These are phyloP conservation scores for Geotrichum citri-aurantii DNA, from an alignment of 1,139 yeast species.

Conservation along the genomic window DNA sequence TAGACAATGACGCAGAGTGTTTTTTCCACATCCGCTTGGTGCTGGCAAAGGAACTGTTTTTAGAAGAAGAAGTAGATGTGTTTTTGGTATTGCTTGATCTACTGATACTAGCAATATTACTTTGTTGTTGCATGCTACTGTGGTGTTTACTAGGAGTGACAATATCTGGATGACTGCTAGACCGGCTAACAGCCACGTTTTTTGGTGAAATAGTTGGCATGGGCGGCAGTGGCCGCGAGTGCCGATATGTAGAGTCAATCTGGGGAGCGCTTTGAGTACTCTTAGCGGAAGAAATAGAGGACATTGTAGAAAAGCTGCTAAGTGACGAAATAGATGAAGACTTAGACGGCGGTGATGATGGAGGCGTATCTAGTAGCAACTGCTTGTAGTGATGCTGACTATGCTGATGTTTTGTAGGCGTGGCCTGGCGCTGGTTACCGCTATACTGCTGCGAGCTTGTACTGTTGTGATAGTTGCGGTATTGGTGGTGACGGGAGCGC, in stretches of 20 bases:
- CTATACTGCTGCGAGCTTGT: slow-evolving; percentile 1
- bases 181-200: neutral
- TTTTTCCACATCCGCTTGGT: neutral
- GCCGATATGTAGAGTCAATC: neutral
- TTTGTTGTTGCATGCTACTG: neutral
- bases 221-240: neutral
- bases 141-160: neutral
- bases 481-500: neutral
- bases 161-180: neutral
- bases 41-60: neutral
- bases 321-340: neutral
- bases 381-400: neutral
- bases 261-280: neutral
- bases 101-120: neutral
- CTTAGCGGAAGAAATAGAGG: slow-evolving; percentile 12
- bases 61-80: neutral
- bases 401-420: neutral
- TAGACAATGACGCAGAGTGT: neutral
- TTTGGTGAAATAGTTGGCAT: neutral
- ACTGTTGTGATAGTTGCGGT: neutral
- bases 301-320: slow-evolving; percentile 6
- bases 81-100: neutral
- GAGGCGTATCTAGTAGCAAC: neutral
- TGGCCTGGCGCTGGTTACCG: neutral
- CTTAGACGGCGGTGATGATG: slow-evolving; percentile 1